Base-by-base conservation (phyloP, 371 early-diverging fungal species). In the Mortierella sp. region DNA sequence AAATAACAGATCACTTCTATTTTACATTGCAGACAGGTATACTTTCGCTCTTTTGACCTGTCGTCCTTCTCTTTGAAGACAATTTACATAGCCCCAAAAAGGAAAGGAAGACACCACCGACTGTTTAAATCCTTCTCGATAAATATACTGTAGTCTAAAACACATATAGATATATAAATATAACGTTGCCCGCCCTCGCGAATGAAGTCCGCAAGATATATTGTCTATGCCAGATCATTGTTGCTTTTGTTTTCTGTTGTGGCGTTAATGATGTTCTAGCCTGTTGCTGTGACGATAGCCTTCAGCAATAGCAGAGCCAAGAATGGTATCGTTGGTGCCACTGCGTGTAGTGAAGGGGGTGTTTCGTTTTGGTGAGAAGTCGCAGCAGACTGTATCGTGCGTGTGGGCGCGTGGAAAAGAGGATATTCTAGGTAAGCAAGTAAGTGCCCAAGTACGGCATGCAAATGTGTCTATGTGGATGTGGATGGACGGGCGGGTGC, bases 11-110 rank as follows among this genome's bases (percentile, higher is more conserved):
- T 36, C 3, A 36, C 36, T 3, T 36, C 36, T n/a, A n/a, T n/a
- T 36, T 36, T 36, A 6, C 36, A 65, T 28, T 10, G 47, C 48
- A 61, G 40, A 32, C 3, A 28, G 9, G 13, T 33, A 7, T 40
- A 8, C 33, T 21, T 4, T 41, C n/a, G 4, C 40, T 38, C 36
- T 2, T 6, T 52, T 60, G 21, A 24, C 52, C 36, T n/a, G 7
- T 16, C n/a, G 8, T 36, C 11, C 11, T 13, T 33, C 2, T 1
- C 21, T 22, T 36, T 1, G 28, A 41, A 13, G 45, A 7, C 38
- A 7, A 53, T 74, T 36, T 74, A 73, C 79, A 78, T 4, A 78
- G 55, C 8, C 70, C 74, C 32, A 78, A 8, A 11, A 78, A 36
- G 19, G 73, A 50, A 4, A 78, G 63, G 3, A 55, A 24, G 9